Base-by-base conservation (phyloP, 2,329 filamentous ascomycete species). In the Geosmithia flava region DNA sequence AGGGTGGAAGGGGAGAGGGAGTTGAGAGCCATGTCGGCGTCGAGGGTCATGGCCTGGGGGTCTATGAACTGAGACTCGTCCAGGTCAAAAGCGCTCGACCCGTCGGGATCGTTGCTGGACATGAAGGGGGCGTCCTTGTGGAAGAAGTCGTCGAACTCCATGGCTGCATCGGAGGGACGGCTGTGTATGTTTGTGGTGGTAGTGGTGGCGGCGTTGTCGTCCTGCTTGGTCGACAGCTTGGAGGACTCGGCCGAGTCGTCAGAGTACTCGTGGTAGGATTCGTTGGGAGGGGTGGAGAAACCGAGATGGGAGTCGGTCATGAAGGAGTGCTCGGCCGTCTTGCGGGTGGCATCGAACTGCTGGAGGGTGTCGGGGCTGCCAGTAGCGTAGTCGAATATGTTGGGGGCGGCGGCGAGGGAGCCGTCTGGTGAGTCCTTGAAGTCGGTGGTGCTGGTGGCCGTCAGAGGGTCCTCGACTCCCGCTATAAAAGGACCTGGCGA, bases 331-430 rank as follows among this genome's bases (percentile, higher is more conserved):
- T 20, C 37, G 19, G 37, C 45, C 29, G 42, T 37, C 41, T 47
- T 46, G 20, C 40, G 41, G 11, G 47, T 20, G 11, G 49, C 41
- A 40, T 48, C 49, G 23, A 50, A 44, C 13, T 30, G 43, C 37
- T 52, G 51, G 6, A 52, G 45, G 4, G 49, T 49, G 19, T 52
- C 51, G n/a, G 49, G 49, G 30, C 49, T 52, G 47, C 43, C 42
- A 13, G 44, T 47, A 6, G 45, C 41, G 33, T 47, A 51, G 15
- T 48, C 48, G 29, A 46, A 42, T 16, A 50, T 41, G 17, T 45
- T 44, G 10, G 45, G 27, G n/a, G 37, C 27, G 15, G 30, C 33
- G 33, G 15, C 41, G 29, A 48, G 42, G 13, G 46, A 45, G 45
- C 49, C 50, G 45, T 51, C 50, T 20, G 45, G 39, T 23, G 47